Percentiles rank a stretch among this genome's conserved stretches.
Evolutionary conservation across 495 filamentous ascomycete species (phyloP).

Genomic region (Neohortaea acidophila): DNA sequence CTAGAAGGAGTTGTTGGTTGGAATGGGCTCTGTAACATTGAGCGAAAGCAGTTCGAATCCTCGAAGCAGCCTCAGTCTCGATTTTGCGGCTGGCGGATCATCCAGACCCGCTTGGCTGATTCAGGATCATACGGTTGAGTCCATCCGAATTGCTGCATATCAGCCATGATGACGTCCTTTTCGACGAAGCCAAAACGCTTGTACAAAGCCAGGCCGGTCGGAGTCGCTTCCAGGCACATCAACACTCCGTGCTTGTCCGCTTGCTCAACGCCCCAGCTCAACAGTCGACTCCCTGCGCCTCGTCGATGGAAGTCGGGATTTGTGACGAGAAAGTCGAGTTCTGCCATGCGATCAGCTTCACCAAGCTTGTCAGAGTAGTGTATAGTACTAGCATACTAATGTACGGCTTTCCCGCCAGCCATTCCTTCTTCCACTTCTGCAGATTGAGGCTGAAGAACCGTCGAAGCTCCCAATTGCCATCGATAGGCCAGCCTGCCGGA

Average conservation of each 20-base stretch:
- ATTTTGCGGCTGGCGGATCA: constrained; percentile 10
- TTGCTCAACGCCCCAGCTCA: constrained; percentile 17
- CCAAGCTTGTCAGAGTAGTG: neutral
- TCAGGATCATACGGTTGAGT: constrained; percentile 13
- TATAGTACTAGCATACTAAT: constrained; percentile 3
- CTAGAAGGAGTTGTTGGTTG: too few species aligned
- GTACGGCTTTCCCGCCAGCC: constrained; percentile 13
- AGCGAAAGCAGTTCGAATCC: neutral
- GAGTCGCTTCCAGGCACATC: constrained; percentile 14
- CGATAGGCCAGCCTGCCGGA: constrained; percentile 10
- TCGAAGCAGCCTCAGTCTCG: neutral
- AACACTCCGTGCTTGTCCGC: constrained; percentile 11
- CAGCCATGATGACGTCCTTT: constrained; percentile 6
- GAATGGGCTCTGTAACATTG: too few species aligned
- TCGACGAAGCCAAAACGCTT: constrained; percentile 14
- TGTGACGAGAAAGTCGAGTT: constrained; percentile 14
- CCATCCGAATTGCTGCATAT: constrained; percentile 15
- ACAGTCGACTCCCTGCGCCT: constrained; percentile 9
- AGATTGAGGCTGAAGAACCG: constrained; percentile 9
- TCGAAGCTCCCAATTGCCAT: constrained; percentile 10
- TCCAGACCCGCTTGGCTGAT: constrained; percentile 13
- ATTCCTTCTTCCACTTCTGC: constrained; percentile 7
- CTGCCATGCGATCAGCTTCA: constrained; percentile 3
- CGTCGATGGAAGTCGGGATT: constrained; percentile 11
- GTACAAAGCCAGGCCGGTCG: constrained; percentile 14